These are phyloP conservation scores for Scedosporium boydii DNA, from an alignment of 2,329 filamentous ascomycete species.

Conservation along the genomic window DNA sequence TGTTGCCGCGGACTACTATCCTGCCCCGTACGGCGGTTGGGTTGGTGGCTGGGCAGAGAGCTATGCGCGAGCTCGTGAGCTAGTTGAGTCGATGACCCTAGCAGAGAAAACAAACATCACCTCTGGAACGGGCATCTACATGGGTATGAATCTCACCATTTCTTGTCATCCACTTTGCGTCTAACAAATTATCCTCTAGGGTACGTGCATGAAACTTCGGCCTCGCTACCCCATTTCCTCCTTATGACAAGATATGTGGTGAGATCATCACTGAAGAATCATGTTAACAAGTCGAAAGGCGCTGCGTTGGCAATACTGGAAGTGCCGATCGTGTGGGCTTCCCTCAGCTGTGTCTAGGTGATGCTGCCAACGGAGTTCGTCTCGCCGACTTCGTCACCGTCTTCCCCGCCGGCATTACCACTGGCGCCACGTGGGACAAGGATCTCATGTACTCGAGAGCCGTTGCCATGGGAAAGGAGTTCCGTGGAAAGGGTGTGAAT, in stretches of 20 bases:
- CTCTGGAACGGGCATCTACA: constrained; percentile 59
- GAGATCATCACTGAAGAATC: too few species aligned
- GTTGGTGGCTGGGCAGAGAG: constrained; percentile 56
- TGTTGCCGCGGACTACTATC: constrained; percentile 56
- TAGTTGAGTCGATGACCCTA: constrained; percentile 68
- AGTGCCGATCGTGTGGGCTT: constrained; percentile 62
- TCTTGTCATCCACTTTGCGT: background rate
- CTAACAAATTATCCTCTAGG: background rate
- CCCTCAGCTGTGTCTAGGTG: constrained; percentile 62
- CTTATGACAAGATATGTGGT: too few species aligned
- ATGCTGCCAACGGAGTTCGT: constrained; percentile 62
- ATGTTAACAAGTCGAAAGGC: constrained; percentile 23
- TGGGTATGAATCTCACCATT: constrained; percentile 37
- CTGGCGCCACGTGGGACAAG: constrained; percentile 68
- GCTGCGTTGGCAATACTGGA: constrained; percentile 69
- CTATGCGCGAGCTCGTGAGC: constrained; percentile 56
- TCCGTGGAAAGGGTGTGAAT: constrained; percentile 63
- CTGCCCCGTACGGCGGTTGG: constrained; percentile 65
- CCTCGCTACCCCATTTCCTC: too few species aligned
- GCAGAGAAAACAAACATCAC: constrained; percentile 76
- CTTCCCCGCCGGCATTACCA: constrained; percentile 72
- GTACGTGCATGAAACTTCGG: too few species aligned
- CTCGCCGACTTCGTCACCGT: constrained; percentile 66
- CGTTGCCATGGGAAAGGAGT: constrained; percentile 60
- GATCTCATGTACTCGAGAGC: constrained; percentile 59